Evolutionary conservation across 371 early-diverging fungal genomes (phyloP), one percentile per base, ranked within the genome.

Genomic region (Lichtheimia corymbifera): DNA sequence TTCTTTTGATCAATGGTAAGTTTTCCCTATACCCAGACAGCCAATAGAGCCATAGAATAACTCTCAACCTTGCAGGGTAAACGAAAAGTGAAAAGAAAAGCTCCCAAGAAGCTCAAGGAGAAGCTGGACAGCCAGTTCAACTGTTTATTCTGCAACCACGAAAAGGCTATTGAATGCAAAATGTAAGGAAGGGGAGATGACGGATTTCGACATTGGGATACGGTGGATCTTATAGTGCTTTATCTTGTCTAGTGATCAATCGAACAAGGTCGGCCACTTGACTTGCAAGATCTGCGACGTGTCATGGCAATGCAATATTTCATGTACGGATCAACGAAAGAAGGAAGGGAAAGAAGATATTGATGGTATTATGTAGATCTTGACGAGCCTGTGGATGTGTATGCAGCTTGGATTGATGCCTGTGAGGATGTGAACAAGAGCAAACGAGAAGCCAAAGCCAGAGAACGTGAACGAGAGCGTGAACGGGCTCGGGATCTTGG

Each of bases 141-240:
- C 66, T 97, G 97, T 60, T 79, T 92, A n/a, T 94, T 91, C 66
- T 96, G 95, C 82, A 91, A 91, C 66, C 95, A 96, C 69, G 94
- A 95, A 62, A 85, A 87, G 64, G 85, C 90, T 24, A 86, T 95
- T 51, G 83, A 85, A 43, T 82, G 83, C 63, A 91, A 90, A 74
- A 73, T 93, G 91, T 91, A 84, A 80, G 78, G 50, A 35, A 35
- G 11, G 2, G 28, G 11, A 35, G 35, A 40, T 41, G 30, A 17
- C 30, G 53, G 30, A 35, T 35, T 35, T 2, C 7, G 35, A 35
- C 35, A 5, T 9, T 35, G 35, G 11, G 2, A 9, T 35, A 11
- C 35, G 2, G 35, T 35, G 47, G 18, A 24, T 49, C 5, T 44
- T 44, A 18, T 18, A 20, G 42, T 57, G 22, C 15, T 44, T 18